These are phyloP conservation scores for Notholithocarpus densiflorus DNA, from an alignment of 306 rosid genomes.

Conservation along the genomic window DNA sequence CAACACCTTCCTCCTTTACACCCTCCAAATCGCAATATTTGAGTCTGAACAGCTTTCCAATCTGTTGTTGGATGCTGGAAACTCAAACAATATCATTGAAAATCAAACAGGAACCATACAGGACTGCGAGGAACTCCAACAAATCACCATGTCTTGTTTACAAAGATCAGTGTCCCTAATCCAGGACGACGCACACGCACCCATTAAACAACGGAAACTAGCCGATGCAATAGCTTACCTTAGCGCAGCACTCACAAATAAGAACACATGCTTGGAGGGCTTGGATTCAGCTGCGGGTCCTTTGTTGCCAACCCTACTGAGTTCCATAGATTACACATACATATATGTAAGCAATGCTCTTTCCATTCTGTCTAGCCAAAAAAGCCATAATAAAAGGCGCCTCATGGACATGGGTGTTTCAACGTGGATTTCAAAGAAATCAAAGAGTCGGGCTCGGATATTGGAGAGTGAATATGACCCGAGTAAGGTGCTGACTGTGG, in stretches of 20 bases:
- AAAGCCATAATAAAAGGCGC: slow-evolving; percentile 38
- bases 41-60: slow-evolving; percentile 56
- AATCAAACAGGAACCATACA: slow-evolving; percentile 60
- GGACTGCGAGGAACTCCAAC: slow-evolving; percentile 73
- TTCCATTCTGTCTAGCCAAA: slow-evolving; percentile 41
- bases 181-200: slow-evolving; percentile 1
- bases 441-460: too few species aligned
- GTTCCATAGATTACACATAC: slow-evolving; percentile 46
- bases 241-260: slow-evolving; percentile 83
- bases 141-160: slow-evolving; percentile 47
- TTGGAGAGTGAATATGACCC: slow-evolving; percentile 23
- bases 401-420: slow-evolving; percentile 19
- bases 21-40: slow-evolving; percentile 52
- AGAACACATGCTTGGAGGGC: slow-evolving; percentile 81
- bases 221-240: slow-evolving; percentile 60
- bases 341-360: slow-evolving; percentile 65
- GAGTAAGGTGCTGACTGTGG: slow-evolving; percentile 46
- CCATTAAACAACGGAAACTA: slow-evolving; percentile 18
- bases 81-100: slow-evolving; percentile 41
- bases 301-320: slow-evolving; percentile 43
- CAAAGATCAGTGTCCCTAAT: slow-evolving; percentile 46
- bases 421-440: slow-evolving; percentile 31
- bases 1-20: slow-evolving; percentile 49
- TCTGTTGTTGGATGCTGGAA: slow-evolving; percentile 37
- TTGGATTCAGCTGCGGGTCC: slow-evolving; percentile 68